These are phyloP conservation scores for Hypoxylon trugodes DNA, from an alignment of 495 filamentous ascomycete species.

Conservation along the genomic window DNA sequence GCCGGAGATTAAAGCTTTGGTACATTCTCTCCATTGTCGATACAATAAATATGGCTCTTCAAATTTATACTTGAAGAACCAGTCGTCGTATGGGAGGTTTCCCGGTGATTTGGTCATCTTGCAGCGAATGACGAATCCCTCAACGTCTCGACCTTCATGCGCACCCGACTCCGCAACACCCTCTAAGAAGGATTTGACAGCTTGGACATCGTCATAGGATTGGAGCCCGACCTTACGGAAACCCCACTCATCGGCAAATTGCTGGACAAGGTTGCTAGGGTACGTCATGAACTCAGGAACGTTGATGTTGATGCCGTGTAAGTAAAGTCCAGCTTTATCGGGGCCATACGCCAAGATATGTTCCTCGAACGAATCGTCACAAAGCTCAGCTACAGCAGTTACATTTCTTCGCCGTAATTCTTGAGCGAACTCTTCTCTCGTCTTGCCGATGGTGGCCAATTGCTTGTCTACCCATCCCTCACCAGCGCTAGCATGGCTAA, in stretches of 20 bases:
- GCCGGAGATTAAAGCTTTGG: constrained; percentile 85
- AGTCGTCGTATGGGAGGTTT: constrained; percentile 70
- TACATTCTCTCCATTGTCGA: constrained; percentile 96
- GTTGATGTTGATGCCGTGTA: constrained; percentile 96
- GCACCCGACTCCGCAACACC: constrained; percentile 82
- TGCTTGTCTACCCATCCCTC: constrained; percentile 88
- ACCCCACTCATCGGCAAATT: constrained; percentile 92
- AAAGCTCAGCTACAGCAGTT: constrained; percentile 95
- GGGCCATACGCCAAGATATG: constrained; percentile 90
- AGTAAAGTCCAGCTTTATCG: constrained; percentile 88
- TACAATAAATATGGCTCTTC: constrained; percentile 99
- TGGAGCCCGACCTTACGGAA: constrained; percentile 89
- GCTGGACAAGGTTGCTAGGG: constrained; percentile 76
- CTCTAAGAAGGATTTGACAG: constrained; percentile 82
- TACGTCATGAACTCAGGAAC: constrained; percentile 88
- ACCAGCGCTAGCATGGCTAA: constrained; percentile 86
- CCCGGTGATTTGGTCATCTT: constrained; percentile 58
- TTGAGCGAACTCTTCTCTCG: constrained; percentile 75
- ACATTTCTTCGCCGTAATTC: constrained; percentile 81
- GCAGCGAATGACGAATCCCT: constrained; percentile 96
- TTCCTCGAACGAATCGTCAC: constrained; percentile 95
- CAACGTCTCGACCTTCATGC: constrained; percentile 89
- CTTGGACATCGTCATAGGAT: constrained; percentile 73
- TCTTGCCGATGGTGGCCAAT: constrained; percentile 75
- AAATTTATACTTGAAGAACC: constrained; percentile 99